phyloP scores from a whole-genome alignment of 305 asterid species.

The Ajuga reptans region DNA sequence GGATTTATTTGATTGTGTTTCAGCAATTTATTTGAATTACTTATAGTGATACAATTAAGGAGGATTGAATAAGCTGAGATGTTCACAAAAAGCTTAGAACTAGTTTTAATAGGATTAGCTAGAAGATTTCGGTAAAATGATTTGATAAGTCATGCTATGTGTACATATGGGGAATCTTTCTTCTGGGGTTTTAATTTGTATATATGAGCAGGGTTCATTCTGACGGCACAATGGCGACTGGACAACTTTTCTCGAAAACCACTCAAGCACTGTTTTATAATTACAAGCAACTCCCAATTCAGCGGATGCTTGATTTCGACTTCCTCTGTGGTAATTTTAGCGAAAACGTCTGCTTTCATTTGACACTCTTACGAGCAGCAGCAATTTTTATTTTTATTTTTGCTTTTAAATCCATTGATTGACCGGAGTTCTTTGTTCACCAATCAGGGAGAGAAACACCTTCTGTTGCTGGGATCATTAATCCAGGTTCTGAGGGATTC shows the following conservation, averaged over 20 bases:
- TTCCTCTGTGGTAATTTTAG: slow-evolving; percentile 64
- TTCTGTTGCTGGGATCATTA: slow-evolving; percentile 93
- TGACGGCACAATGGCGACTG: slow-evolving; percentile 72
- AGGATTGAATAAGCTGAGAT: background rate
- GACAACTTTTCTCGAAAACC: slow-evolving; percentile 84
- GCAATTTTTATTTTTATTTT: background rate
- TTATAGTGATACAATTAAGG: too few species aligned
- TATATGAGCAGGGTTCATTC: slow-evolving; percentile 13
- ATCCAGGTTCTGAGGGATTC: slow-evolving; percentile 99
- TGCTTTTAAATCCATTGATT: background rate
- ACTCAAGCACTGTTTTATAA: slow-evolving; percentile 96
- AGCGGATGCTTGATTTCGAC: slow-evolving; percentile 79
- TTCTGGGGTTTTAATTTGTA: background rate
- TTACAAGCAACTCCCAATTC: slow-evolving; percentile 79
- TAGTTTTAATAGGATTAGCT: background rate
- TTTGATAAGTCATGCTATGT: background rate
- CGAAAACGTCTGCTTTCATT: background rate
- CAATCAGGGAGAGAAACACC: slow-evolving; percentile 81
- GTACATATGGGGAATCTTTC: background rate
- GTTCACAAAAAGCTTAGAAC: background rate
- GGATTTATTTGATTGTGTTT: too few species aligned
- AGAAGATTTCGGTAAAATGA: background rate
- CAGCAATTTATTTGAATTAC: background rate
- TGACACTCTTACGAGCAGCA: background rate
- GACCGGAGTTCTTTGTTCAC: background rate